Evolutionary conservation across 441 rosid genomes (phyloP).

Genomic region (Jatropha multifida): DNA sequence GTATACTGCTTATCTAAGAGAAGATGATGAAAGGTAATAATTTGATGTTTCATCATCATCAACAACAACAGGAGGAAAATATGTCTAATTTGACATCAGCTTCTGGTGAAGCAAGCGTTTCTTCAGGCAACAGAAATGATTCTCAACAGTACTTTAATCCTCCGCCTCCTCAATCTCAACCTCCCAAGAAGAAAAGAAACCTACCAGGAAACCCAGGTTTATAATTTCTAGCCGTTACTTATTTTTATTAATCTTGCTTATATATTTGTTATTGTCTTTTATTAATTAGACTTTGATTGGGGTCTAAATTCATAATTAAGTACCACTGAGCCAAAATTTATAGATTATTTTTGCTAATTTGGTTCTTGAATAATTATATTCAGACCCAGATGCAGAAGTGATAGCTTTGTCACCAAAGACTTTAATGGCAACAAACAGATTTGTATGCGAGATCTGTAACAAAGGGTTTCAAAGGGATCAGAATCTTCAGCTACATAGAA

Average conservation of each 20-base stretch:
- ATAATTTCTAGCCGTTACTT: background rate
- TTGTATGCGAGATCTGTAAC: constrained; percentile 80
- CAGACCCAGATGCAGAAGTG: constrained; percentile 93
- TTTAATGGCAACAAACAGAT: constrained; percentile 78
- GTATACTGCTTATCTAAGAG: background rate
- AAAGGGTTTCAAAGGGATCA: constrained; percentile 90
- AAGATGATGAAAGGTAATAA: constrained; percentile 47
- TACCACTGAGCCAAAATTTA: too few species aligned
- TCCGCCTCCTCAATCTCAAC: constrained; percentile 41
- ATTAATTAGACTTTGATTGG: background rate
- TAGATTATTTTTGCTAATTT: background rate
- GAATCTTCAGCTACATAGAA: constrained; percentile 74
- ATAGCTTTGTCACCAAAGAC: constrained; percentile 78
- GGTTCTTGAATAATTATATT: background rate
- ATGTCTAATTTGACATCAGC: constrained; percentile 94
- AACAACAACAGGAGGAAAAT: constrained; percentile 57
- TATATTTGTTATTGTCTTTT: background rate
- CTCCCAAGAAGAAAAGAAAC: constrained; percentile 73
- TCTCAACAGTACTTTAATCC: constrained; percentile 45
- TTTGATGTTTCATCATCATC: constrained; percentile 52
- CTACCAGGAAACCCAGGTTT: constrained; percentile 87
- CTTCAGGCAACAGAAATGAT: constrained; percentile 63
- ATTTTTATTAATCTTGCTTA: background rate
- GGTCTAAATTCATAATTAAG: too few species aligned
- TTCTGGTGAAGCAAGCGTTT: constrained; percentile 78